Conservation (phyloP, 306 rosid species). For the Rosa chinensis region DNA sequence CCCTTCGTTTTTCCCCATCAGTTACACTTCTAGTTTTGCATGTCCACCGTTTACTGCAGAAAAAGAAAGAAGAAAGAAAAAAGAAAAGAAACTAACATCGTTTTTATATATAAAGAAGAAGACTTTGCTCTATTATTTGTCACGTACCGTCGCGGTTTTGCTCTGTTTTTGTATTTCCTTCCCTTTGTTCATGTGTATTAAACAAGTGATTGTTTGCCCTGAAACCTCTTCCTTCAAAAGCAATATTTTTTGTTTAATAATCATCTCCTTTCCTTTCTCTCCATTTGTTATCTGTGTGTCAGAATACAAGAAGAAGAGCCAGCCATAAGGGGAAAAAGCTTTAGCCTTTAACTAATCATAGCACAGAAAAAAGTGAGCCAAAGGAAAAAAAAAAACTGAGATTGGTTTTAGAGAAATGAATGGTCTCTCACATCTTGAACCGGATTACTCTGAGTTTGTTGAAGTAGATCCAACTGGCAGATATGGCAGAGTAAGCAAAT, state of each 20-base stretch:
- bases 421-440: slow-evolving; percentile 47
- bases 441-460: slow-evolving; percentile 64
- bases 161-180: slow-evolving; percentile 20
- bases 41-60: background rate
- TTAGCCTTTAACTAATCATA: background rate
- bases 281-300: slow-evolving; percentile 34
- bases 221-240: background rate
- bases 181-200: background rate
- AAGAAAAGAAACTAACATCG: background rate
- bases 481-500: slow-evolving; percentile 80
- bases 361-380: slow-evolving; percentile 11
- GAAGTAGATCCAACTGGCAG: slow-evolving; percentile 99
- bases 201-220: background rate
- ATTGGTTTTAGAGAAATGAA: slow-evolving; percentile 47
- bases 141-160: slow-evolving; percentile 51
- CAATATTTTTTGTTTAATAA: background rate
- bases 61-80: background rate
- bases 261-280: slow-evolving; percentile 8
- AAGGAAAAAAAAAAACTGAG: background rate
- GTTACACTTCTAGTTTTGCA: slow-evolving; percentile 6
- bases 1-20: slow-evolving; percentile 6
- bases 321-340: slow-evolving; percentile 17
- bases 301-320: slow-evolving; percentile 31
- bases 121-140: slow-evolving; percentile 29
- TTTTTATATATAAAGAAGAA: slow-evolving; percentile 3